phyloP scores from a whole-genome alignment of 768 basidiomycete species.

The Boletus fagicola region DNA sequence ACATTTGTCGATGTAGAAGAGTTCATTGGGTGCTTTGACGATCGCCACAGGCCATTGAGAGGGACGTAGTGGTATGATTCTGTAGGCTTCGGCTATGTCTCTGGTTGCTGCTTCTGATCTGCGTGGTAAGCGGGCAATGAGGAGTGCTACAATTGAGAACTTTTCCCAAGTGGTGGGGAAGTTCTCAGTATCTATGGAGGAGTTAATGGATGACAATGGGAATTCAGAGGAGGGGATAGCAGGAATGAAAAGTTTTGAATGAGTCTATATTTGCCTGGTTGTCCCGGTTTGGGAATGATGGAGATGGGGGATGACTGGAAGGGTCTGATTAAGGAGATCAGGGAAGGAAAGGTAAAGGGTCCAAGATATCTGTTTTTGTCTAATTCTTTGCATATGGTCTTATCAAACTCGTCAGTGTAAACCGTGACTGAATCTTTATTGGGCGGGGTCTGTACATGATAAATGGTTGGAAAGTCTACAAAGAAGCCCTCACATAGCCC shows the following conservation, averaged over 20 bases:
- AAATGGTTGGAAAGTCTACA: not conserved
- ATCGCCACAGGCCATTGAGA: not conserved
- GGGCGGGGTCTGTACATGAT: not conserved
- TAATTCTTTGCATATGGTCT: not conserved
- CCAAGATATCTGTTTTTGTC: not conserved
- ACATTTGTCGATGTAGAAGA: not conserved
- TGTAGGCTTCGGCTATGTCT: not conserved
- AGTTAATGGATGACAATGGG: not conserved
- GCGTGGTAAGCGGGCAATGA: not conserved
- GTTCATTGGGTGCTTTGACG: too few species aligned
- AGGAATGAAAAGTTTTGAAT: slow-evolving; percentile 1
- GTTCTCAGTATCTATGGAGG: rapidly evolving
- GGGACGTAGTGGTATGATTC: not conserved
- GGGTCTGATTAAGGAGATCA: too few species aligned
- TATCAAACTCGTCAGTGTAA: not conserved
- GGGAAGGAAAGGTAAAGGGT: not conserved
- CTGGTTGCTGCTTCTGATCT: not conserved
- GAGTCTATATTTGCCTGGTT: not conserved
- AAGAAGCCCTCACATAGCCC: not conserved
- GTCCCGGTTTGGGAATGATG: not conserved
- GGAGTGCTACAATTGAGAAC: not conserved
- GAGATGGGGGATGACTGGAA: not conserved
- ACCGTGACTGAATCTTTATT: not conserved
- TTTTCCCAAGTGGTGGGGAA: not conserved
- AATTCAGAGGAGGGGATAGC: rapidly evolving